These are phyloP conservation scores for Colletotrichum aenigma DNA, from an alignment of 2,329 filamentous ascomycete genomes.

Conservation along the genomic window DNA sequence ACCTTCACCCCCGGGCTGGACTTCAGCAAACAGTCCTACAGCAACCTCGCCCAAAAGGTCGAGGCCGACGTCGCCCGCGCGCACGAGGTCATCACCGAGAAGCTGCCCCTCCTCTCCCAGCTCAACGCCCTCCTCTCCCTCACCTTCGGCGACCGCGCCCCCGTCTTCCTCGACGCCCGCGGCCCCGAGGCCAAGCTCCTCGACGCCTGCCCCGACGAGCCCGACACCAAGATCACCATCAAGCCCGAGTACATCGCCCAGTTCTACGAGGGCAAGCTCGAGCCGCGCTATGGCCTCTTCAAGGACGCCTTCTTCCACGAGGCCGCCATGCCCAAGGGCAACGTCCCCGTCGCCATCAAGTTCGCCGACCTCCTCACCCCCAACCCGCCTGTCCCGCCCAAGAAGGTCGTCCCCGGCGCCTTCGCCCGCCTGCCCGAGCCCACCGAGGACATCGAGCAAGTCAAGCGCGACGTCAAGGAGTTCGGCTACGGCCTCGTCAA, in stretches of 20 bases:
- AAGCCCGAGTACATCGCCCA: conserved; percentile 2
- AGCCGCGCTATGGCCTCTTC: neutral
- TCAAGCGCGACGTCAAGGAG: neutral
- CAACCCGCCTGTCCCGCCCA: neutral
- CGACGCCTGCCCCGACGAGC: neutral
- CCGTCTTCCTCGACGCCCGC: conserved; percentile 4
- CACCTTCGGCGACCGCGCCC: neutral
- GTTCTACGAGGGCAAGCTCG: conserved; percentile 2
- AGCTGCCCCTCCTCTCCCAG: neutral
- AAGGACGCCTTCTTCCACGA: neutral
- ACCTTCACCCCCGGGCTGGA: neutral
- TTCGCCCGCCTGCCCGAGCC: neutral
- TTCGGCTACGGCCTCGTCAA: conserved; percentile 12
- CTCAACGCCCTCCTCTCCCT: neutral
- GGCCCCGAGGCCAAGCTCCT: neutral
- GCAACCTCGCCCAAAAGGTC: neutral
- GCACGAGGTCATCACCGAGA: neutral
- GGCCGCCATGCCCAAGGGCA: neutral
- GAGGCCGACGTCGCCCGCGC: neutral
- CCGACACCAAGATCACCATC: neutral
- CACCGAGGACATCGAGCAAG: neutral
- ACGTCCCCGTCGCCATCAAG: neutral
- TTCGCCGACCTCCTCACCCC: neutral
- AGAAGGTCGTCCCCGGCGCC: neutral
- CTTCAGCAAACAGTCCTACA: neutral